These are phyloP conservation scores for Aspergillus sclerotioniger DNA, from an alignment of 495 filamentous ascomycete species.

Conservation along the genomic window DNA sequence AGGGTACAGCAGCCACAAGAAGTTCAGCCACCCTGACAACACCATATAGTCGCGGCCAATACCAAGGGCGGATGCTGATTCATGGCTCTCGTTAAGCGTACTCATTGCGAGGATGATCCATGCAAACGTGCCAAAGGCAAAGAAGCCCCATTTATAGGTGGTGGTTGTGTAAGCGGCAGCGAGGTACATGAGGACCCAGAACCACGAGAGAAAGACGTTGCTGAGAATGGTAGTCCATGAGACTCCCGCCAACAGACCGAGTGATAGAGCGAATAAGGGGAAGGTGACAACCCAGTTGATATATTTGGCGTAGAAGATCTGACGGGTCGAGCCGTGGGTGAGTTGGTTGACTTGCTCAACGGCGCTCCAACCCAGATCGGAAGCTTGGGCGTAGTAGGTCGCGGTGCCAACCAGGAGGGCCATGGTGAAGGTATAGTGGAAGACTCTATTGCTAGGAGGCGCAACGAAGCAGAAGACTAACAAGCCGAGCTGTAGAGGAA, in stretches of 20 bases:
- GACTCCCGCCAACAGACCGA: slow-evolving; percentile 62
- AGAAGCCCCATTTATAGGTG: slow-evolving; percentile 65
- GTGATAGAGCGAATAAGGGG: slow-evolving; percentile 54
- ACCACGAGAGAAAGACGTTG: slow-evolving; percentile 57
- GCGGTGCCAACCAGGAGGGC: slow-evolving; percentile 61
- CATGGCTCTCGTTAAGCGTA: slow-evolving; percentile 50
- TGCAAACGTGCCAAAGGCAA: slow-evolving; percentile 58
- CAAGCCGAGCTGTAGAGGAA: slow-evolving; percentile 34
- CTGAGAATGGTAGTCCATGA: slow-evolving; percentile 64
- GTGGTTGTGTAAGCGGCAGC: slow-evolving; percentile 58
- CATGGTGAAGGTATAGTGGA: slow-evolving; percentile 66
- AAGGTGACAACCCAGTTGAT: slow-evolving; percentile 61
- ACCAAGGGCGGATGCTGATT: slow-evolving; percentile 53
- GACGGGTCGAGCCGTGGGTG: slow-evolving; percentile 47
- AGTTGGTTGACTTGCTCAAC: slow-evolving; percentile 45
- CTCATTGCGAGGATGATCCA: slow-evolving; percentile 58
- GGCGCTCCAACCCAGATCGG: slow-evolving; percentile 64
- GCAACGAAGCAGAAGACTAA: slow-evolving; percentile 48
- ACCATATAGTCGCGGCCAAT: slow-evolving; percentile 50
- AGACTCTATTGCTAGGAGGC: slow-evolving; percentile 56
- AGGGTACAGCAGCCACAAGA: slow-evolving; percentile 63
- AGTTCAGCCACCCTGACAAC: slow-evolving; percentile 49
- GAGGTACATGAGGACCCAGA: slow-evolving; percentile 64
- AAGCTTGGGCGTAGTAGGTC: slow-evolving; percentile 68
- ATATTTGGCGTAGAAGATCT: slow-evolving; percentile 73